phyloP scores from a whole-genome alignment of 805 yeast genomes.

The Candida ficus region DNA sequence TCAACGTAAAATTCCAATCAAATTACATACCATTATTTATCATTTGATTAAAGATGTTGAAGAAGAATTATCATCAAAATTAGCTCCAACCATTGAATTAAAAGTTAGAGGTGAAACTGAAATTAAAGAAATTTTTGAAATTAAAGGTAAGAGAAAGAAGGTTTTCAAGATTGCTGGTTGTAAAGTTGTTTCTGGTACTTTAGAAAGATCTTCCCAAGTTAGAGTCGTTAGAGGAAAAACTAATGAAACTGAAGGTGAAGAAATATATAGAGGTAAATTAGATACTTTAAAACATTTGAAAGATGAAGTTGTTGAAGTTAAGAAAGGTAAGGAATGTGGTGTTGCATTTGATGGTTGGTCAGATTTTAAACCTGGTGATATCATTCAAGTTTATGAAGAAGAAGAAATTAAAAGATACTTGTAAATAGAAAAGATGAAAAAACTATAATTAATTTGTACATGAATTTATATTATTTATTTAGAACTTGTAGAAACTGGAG shows the following conservation, averaged over 20 bases:
- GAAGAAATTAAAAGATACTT: constrained; percentile 48
- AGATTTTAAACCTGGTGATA: constrained; percentile 69
- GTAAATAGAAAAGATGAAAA: constrained; percentile 10
- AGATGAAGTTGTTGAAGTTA: constrained; percentile 70
- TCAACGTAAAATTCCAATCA: constrained; percentile 49
- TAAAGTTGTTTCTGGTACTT: constrained; percentile 62
- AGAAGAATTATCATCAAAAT: constrained; percentile 47
- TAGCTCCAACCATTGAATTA: constrained; percentile 63
- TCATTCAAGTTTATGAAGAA: constrained; percentile 68
- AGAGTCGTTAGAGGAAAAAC: constrained; percentile 43
- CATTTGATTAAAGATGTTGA: constrained; percentile 83
- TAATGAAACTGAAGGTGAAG: constrained; percentile 28
- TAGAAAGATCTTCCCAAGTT: constrained; percentile 54
- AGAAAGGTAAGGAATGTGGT: constrained; percentile 91
- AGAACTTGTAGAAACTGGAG: constrained; percentile 8
- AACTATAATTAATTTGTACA: not conserved
- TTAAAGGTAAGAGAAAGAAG: constrained; percentile 52
- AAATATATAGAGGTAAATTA: constrained; percentile 53
- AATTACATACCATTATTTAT: constrained; percentile 75
- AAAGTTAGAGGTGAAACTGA: constrained; percentile 64
- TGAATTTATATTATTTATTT: too few species aligned
- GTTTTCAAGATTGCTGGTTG: constrained; percentile 79
- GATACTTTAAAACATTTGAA: constrained; percentile 76
- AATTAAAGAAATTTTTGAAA: constrained; percentile 66
- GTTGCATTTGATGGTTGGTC: constrained; percentile 65